Evolutionary conservation across 148 eudicot species (phyloP).

Genomic region (Vaccinium vitisidaea): DNA sequence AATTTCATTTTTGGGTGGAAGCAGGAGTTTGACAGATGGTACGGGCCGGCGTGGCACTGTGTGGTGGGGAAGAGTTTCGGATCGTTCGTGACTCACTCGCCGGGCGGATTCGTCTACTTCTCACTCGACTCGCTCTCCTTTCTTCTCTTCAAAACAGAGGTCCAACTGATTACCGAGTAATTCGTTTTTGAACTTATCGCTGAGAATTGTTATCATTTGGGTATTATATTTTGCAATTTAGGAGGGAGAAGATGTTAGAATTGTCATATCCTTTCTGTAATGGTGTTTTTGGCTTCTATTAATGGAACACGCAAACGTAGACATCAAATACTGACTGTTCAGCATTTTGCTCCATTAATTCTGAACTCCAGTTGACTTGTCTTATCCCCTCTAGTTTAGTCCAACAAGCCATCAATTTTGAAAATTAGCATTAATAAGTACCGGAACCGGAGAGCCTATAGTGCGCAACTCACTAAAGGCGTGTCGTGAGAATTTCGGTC

Average conservation of each 20-base stretch:
- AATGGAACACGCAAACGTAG: neutral
- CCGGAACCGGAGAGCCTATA: no score
- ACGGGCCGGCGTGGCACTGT: conserved; percentile 51
- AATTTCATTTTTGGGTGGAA: neutral
- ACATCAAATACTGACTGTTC: neutral
- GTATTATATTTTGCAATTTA: neutral
- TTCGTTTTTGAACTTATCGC: no score
- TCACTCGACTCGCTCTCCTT: conserved; percentile 33
- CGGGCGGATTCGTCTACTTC: conserved; percentile 47
- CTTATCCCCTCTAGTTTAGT: neutral
- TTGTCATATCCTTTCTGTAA: neutral
- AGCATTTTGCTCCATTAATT: neutral
- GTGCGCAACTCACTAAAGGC: no score
- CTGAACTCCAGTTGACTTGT: neutral
- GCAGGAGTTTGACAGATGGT: conserved; percentile 42
- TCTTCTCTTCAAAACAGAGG: conserved; percentile 51
- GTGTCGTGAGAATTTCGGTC: no score
- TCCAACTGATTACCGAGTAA: conserved; percentile 17
- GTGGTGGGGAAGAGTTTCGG: conserved; percentile 52
- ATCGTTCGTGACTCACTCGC: conserved; percentile 49
- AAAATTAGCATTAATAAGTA: neutral
- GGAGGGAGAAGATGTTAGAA: neutral
- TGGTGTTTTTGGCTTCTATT: neutral
- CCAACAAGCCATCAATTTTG: neutral
- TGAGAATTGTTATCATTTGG: neutral